These are phyloP conservation scores for Axilococcus clingmanii DNA, from an alignment of 139 green algal genomes.

Conservation along the genomic window DNA sequence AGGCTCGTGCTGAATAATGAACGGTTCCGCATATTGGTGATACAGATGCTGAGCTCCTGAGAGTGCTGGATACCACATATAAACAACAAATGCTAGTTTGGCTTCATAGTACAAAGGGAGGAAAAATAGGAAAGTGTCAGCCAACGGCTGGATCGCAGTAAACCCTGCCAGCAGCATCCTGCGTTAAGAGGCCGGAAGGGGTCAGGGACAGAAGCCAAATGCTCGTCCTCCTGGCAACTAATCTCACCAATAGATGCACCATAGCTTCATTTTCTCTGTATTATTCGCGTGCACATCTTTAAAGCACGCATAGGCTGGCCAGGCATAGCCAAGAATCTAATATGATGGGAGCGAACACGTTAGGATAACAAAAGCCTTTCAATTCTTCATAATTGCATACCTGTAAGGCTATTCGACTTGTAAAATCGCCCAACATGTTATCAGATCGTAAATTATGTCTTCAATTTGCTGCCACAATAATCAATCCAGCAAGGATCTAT, in stretches of 20 bases:
- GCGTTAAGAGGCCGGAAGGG: not conserved
- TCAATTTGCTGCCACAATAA: no score
- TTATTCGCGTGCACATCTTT: constrained; percentile 33
- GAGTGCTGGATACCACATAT: constrained; percentile 38
- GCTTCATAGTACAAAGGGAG: constrained; percentile 47
- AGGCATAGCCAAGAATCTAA: constrained; percentile 37
- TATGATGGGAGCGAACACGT: no score
- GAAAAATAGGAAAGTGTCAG: constrained; percentile 40
- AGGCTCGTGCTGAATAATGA: constrained; percentile 15
- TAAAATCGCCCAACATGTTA: no score
- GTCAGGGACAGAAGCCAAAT: not conserved
- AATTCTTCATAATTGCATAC: no score
- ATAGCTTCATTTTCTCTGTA: constrained; percentile 19
- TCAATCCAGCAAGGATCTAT: no score
- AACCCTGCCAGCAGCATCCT: constrained; percentile 26
- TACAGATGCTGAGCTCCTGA: constrained; percentile 9
- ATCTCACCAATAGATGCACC: constrained; percentile 44
- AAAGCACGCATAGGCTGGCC: constrained; percentile 39
- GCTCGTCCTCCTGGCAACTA: not conserved
- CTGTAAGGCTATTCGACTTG: no score
- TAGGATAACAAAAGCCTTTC: no score
- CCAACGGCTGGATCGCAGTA: constrained; percentile 21
- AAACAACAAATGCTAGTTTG: constrained; percentile 41
- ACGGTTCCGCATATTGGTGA: constrained; percentile 6
- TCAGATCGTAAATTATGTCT: no score